Conservation (phyloP, 805 yeast genomes). For the Candida coleopterorum region DNA sequence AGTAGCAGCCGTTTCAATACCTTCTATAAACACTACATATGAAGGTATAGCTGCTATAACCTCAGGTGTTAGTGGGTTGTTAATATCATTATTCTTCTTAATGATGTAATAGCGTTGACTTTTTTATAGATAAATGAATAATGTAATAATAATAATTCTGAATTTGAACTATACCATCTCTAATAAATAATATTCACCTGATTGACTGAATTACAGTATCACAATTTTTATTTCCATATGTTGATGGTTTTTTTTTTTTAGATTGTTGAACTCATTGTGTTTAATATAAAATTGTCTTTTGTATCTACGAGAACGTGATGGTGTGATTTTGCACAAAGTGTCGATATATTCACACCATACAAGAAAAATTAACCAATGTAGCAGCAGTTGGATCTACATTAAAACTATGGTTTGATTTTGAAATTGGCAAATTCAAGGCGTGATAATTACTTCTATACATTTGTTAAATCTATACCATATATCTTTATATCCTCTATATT, state of each 20-base stretch:
- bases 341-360: too few species aligned
- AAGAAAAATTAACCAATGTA: conserved; percentile 5
- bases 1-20: background rate
- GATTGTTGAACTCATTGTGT: background rate
- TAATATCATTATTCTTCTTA: conserved; percentile 2
- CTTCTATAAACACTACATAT: conserved; percentile 3
- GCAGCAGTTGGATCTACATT: background rate
- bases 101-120: conserved; percentile 1
- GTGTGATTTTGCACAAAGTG: too few species aligned
- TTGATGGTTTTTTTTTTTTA: background rate
- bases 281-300: too few species aligned
- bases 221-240: background rate
- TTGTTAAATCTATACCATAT: background rate
- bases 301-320: too few species aligned
- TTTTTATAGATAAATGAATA: too few species aligned
- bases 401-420: background rate
- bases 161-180: background rate
- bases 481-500: background rate
- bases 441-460: background rate
- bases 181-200: background rate
- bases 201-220: background rate
- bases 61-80: conserved; percentile 2
- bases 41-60: conserved; percentile 5
- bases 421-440: background rate
- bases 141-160: too few species aligned